Evolutionary conservation across 306 rosid species (phyloP), one percentile per base, ranked within the genome.

Genomic region (Acacia confusa): DNA sequence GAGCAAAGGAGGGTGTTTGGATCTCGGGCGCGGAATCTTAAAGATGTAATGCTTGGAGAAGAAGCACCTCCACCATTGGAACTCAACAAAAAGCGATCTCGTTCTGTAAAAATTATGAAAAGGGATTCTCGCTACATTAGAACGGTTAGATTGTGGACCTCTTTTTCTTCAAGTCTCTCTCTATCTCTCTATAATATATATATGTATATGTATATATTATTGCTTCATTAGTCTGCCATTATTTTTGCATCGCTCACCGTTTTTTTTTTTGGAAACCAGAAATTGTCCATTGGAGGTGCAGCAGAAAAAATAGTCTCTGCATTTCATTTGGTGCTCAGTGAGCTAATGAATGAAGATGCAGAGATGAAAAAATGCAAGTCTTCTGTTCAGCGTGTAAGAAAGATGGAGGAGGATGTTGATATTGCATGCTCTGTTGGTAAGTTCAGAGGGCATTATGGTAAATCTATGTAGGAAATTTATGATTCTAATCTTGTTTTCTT

Each of bases 261-360:
- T 16, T 67, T 11, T 67, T 57, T 68, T 61, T 83, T 66, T 86
- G 87, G 82, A 76, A 72, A 75, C 66, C 95, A 95, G 97, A 91
- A 88, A 92, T 86, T 93, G 79, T 84, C 97, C 80, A 72, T 91
- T 76, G 99, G 99, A 81, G 94, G 97, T 88, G 64, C 88, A 22
- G 91, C 97, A 47, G 97, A 95, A 81, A 93, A 89, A 85, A 95
- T 93, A 76, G 95, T 93, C 44, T 95, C 99, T 3, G 97, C 97
- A 73, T 93, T 91, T 81, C 91, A 95, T 85, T 66, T 82, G 86
- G 92, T 95, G 81, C 87, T 91, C 71, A 86, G 92, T 74, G 99
- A 95, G 84, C 89, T 87, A 61, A 66, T 91, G 28, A 85, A 75
- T 85, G 97, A 95, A 89, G 96, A 92, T 79, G 79, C 86, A 5